phyloP scores from a whole-genome alignment of 1,284 basidiomycete species.

The Rhodotorula sp. region DNA sequence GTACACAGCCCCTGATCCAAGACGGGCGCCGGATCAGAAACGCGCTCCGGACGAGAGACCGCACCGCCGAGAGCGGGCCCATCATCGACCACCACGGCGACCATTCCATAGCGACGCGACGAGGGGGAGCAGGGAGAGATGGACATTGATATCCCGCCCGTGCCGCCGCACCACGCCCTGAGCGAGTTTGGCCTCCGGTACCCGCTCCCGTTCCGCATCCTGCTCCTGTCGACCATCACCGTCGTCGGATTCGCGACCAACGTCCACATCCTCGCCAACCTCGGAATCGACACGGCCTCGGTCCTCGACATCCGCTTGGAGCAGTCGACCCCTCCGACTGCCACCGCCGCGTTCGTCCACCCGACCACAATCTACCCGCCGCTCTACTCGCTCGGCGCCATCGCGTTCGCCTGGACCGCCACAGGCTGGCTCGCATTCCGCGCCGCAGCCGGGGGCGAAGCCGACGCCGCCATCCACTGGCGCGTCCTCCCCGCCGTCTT shows the following conservation, averaged over 20 bases:
- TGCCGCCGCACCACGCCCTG: not conserved
- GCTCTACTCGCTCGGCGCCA: conserved; percentile 37
- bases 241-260: conserved; percentile 81
- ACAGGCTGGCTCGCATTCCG: conserved; percentile 35
- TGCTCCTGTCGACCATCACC: conserved; percentile 67
- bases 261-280: conserved; percentile 70
- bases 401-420: conserved; percentile 32
- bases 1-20: not conserved
- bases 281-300: conserved; percentile 70
- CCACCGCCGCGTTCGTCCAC: conserved; percentile 34
- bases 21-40: no score
- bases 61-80: no score
- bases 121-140: not conserved
- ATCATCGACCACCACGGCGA: not conserved
- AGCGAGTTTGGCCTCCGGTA: conserved; percentile 59
- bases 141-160: conserved; percentile 17
- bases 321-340: not conserved
- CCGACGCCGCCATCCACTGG: conserved; percentile 21
- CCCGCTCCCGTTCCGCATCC: conserved; percentile 77
- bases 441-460: conserved; percentile 23
- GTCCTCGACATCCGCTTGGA: conserved; percentile 56
- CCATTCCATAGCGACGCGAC: not conserved
- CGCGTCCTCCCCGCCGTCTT: conserved; percentile 25
- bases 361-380: conserved; percentile 43
- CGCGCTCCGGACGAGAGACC: no score